phyloP scores from a whole-genome alignment of 1,139 yeast species.

The Petasospora rhodanensis region DNA sequence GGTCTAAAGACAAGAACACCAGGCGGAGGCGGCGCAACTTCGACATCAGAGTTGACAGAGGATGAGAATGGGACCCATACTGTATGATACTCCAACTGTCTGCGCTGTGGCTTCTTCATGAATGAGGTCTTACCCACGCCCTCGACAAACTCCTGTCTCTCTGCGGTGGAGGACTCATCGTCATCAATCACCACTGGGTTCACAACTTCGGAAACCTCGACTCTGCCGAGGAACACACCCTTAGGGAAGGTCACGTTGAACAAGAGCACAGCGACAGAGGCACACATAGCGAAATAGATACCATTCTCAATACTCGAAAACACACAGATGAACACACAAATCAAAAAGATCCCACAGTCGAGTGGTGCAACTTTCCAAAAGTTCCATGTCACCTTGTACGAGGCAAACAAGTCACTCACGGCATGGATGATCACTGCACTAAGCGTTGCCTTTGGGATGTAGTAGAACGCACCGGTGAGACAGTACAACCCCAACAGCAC shows the following conservation, averaged over 20 bases:
- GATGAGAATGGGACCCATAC: conserved; percentile 78
- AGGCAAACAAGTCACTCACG: conserved; percentile 82
- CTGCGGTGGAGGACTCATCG: conserved; percentile 17
- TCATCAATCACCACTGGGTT: conserved; percentile 44
- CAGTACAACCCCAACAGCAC: conserved; percentile 83
- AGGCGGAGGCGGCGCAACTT: conserved; percentile 76
- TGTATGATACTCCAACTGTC: conserved; percentile 44
- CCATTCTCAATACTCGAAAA: conserved; percentile 84
- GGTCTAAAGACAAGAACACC: conserved; percentile 87
- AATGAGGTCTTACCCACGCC: conserved; percentile 5
- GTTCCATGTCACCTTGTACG: conserved; percentile 64
- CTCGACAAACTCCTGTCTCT: conserved; percentile 11
- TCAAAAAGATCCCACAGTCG: conserved; percentile 71
- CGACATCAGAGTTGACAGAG: conserved; percentile 53
- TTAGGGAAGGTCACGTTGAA: conserved; percentile 75
- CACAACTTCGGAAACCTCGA: conserved; percentile 63
- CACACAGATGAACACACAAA: conserved; percentile 74
- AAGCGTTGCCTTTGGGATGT: conserved; percentile 85
- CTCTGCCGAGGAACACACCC: conserved; percentile 79
- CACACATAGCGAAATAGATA: conserved; percentile 84
- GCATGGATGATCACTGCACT: conserved; percentile 91
- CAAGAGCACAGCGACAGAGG: conserved; percentile 71
- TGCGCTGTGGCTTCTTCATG: conserved; percentile 20
- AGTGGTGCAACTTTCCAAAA: conserved; percentile 75
- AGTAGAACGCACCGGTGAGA: conserved; percentile 77